phyloP scores from a whole-genome alignment of 2,329 filamentous ascomycete species.

The Hyphodiscus sp. region DNA sequence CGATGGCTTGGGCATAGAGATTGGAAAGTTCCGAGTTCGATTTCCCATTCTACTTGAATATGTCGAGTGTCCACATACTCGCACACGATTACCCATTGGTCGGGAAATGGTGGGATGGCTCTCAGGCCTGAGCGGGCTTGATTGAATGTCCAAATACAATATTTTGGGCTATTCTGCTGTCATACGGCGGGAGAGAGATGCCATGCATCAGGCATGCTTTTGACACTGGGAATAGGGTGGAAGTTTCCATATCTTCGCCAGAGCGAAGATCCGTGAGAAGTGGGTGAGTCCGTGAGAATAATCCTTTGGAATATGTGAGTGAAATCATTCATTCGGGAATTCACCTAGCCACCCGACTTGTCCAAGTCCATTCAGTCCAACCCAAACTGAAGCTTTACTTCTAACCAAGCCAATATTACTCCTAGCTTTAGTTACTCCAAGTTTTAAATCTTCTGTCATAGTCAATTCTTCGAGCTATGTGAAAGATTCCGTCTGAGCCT shows the following conservation, averaged over 20 bases:
- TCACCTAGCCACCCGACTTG: constrained; percentile 21
- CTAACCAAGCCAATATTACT: constrained; percentile 34
- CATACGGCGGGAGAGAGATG: constrained; percentile 14
- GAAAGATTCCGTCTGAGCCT: constrained; percentile 32
- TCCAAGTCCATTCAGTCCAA: constrained; percentile 11
- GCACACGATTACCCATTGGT: constrained; percentile 36
- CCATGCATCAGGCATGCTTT: constrained; percentile 23
- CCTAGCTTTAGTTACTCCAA: constrained; percentile 34
- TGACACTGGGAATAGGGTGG: constrained; percentile 24
- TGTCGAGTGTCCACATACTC: constrained; percentile 36
- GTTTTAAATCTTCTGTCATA: constrained; percentile 34
- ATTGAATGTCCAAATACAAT: constrained; percentile 32
- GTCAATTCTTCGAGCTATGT: constrained; percentile 36
- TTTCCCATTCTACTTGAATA: constrained; percentile 34
- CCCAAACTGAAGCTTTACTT: constrained; percentile 36
- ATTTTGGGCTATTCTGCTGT: not conserved
- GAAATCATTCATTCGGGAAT: not conserved
- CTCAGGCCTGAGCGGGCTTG: constrained; percentile 11
- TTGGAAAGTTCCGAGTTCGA: constrained; percentile 22
- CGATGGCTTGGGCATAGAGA: constrained; percentile 33
- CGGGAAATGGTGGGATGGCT: constrained; percentile 14
- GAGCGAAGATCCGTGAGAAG: constrained; percentile 30
- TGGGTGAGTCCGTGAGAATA: constrained; percentile 36
- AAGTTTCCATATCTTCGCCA: constrained; percentile 37
- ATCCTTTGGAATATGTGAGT: constrained; percentile 19